Evolutionary conservation across 768 basidiomycete genomes (phyloP), one percentile per base, ranked within the genome.

Genomic region (Cystobasidiopsis lactophilus): DNA sequence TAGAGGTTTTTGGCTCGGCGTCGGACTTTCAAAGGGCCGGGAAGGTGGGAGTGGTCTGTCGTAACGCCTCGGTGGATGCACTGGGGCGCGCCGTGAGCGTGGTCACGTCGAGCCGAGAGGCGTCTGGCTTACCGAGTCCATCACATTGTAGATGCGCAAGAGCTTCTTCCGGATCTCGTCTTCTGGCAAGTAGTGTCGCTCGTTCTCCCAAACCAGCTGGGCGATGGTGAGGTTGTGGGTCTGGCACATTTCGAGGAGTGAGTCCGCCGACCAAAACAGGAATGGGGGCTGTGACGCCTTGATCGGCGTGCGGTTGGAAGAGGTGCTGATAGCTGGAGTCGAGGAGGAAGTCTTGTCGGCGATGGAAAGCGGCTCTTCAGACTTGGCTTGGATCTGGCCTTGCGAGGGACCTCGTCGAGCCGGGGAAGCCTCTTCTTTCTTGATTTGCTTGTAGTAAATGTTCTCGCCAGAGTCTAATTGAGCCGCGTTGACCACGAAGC

Each of bases 401-500:
- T n/a, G 10, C 5, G 29, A 18, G 13, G 10, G 29, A 31, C 35
- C 48, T 16, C 63, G 69, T 35, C 89, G 74, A 31, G 85, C 79
- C 16, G 76, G 77, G 54, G 85, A 82, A 3, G 88, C 86, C 10
- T 69, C 71, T 50, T 71, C 70, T 67, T 89, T 86, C 66, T 88
- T 77, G 26, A 89, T 82, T 18, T 82, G 78, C 66, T 85, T 85
- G 72, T 93, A 95, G 65, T 84, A 95, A 56, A 93, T 64, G 63
- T 95, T 95, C 69, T 95, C 89, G 59, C 85, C 85, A 3, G 56
- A 57, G 33, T 59, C 56, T 57, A 24, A 24, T 14, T 40, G 27
- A n/a, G 85, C 82, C 38, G 88, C 83, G 61, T 93, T 93, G 24
- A 93, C 85, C 2, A 91, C 86, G 63, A 91, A 93, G 2, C 86